Percentiles rank a stretch among this genome's conserved stretches.
phyloP scores from a whole-genome alignment of 2,329 filamentous ascomycete genomes.

The Mycocentrospora acerina region DNA sequence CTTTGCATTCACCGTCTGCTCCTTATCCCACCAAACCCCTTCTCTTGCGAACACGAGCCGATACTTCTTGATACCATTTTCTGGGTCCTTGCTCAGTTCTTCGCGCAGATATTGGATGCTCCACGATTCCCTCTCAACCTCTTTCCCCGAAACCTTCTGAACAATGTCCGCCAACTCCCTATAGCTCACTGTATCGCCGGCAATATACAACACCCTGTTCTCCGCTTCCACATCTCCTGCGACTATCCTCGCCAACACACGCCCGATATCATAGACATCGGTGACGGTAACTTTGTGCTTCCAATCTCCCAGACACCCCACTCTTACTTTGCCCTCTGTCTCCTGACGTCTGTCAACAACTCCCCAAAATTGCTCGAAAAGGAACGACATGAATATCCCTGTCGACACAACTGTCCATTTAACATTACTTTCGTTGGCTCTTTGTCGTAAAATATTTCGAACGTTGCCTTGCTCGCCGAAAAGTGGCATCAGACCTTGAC shows the following conservation, averaged over 20 bases:
- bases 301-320: conserved; percentile 63
- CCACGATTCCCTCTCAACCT: conserved; percentile 56
- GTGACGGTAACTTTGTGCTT: conserved; percentile 64
- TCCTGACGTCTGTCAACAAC: conserved; percentile 53
- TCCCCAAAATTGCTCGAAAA: conserved; percentile 65
- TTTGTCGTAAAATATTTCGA: conserved; percentile 24
- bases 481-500: conserved; percentile 61
- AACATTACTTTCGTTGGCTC: conserved; percentile 36
- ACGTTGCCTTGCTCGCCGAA: conserved; percentile 66
- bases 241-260: conserved; percentile 59
- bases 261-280: conserved; percentile 64
- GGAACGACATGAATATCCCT: conserved; percentile 69
- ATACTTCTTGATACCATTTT: conserved; percentile 60
- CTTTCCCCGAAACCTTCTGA: conserved; percentile 45
- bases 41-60: conserved; percentile 61
- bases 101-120: conserved; percentile 46
- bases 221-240: conserved; percentile 34
- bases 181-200: conserved; percentile 65
- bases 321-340: conserved; percentile 23
- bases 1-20: conserved; percentile 55
- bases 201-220: conserved; percentile 56
- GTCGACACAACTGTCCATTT: conserved; percentile 68
- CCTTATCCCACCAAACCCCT: conserved; percentile 61
- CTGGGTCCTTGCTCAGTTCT: conserved; percentile 51
- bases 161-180: conserved; percentile 55